Conservation (phyloP, 2,329 filamentous ascomycete species). For the Fusarium succisae region DNA sequence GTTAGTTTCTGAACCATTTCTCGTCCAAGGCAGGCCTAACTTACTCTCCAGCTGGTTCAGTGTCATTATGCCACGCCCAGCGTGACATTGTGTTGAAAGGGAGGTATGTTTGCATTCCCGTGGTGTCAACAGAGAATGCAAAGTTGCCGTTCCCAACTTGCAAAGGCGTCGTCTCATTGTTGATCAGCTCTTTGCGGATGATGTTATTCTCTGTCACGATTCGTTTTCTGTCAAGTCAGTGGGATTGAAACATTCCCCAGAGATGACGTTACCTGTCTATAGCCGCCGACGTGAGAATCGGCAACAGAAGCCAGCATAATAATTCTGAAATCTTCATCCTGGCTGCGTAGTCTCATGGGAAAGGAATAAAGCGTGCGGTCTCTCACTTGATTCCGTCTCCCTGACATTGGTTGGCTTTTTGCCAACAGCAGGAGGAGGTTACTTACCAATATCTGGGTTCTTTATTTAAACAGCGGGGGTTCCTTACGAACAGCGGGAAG, state of each 20-base stretch:
- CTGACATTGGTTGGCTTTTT: background rate
- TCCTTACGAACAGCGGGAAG: background rate
- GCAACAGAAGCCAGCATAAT: background rate
- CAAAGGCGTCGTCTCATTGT: conserved; percentile 57
- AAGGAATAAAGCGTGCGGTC: no score
- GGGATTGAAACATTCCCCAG: background rate
- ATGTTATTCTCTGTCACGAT: conserved; percentile 38
- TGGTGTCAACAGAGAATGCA: conserved; percentile 58
- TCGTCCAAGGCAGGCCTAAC: rapidly evolving
- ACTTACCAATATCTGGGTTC: background rate
- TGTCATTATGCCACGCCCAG: conserved; percentile 62
- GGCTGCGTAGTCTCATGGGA: background rate
- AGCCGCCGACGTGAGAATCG: background rate
- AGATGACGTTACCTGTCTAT: conserved; percentile 1
- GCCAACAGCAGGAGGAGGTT: background rate
- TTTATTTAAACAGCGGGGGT: background rate
- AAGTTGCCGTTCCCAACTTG: conserved; percentile 62
- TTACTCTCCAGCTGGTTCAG: conserved; percentile 49
- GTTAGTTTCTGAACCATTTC: background rate
- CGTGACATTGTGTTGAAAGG: conserved; percentile 58
- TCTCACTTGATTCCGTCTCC: no score
- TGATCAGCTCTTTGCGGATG: conserved; percentile 34
- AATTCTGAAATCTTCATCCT: background rate
- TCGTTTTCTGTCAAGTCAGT: conserved; percentile 17
- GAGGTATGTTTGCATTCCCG: conserved; percentile 55